These are phyloP conservation scores for Ophiosphaerella narmari DNA, from an alignment of 2,329 filamentous ascomycete species.

Conservation along the genomic window DNA sequence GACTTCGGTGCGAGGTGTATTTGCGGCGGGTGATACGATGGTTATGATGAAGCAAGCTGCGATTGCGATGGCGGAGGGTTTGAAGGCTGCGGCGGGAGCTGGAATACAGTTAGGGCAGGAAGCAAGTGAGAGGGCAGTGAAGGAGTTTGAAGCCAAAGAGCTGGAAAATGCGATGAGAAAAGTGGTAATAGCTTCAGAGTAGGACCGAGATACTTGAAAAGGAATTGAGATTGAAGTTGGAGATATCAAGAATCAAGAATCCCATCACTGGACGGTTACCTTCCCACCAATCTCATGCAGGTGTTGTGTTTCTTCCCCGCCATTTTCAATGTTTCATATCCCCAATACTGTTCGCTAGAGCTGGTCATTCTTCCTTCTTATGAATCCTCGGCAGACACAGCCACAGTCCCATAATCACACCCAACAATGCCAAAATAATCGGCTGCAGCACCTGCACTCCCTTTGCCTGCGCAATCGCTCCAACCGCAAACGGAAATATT, in stretches of 20 bases:
- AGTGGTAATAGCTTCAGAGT: background rate
- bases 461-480: slow-evolving; percentile 67
- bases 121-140: slow-evolving; percentile 16
- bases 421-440: slow-evolving; percentile 60
- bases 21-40: slow-evolving; percentile 58
- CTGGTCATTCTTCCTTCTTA: slow-evolving; percentile 46
- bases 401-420: slow-evolving; percentile 58
- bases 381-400: slow-evolving; percentile 53
- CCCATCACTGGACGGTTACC: too few relatives aligned
- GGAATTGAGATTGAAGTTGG: background rate
- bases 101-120: slow-evolving; percentile 30
- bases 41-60: slow-evolving; percentile 38
- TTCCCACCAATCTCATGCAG: too few relatives aligned
- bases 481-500: slow-evolving; percentile 67
- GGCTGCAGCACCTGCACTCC: slow-evolving; percentile 66
- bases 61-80: slow-evolving; percentile 35
- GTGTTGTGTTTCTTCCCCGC: background rate
- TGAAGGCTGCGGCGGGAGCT: slow-evolving; percentile 34
- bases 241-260: background rate
- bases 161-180: slow-evolving; percentile 3
- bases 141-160: slow-evolving; percentile 14
- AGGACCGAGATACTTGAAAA: background rate
- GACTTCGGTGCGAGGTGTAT: slow-evolving; percentile 58
- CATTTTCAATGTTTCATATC: background rate
- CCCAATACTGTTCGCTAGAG: too few relatives aligned